Evolutionary conservation across 2,329 filamentous ascomycete genomes (phyloP).

Genomic region (Aspergillus neoniger): DNA sequence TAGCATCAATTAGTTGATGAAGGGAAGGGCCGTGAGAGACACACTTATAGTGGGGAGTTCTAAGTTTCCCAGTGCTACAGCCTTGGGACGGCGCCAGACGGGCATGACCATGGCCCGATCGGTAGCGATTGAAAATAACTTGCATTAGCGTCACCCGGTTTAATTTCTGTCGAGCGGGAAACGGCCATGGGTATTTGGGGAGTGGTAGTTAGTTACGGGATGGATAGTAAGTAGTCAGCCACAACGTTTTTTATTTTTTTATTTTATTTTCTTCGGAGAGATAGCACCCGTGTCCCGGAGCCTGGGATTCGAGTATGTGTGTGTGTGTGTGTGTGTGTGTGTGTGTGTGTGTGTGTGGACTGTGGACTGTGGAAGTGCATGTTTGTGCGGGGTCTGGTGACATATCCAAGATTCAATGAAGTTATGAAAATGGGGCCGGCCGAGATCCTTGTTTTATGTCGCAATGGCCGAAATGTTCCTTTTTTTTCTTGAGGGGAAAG

Average conservation of each 20-base stretch:
- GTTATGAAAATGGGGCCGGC: background rate
- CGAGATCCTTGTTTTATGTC: constrained; percentile 10
- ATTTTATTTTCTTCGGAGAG: constrained; percentile 1
- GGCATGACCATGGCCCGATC: constrained; percentile 17
- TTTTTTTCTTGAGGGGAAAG: background rate
- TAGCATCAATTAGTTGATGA: background rate
- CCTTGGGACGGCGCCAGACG: constrained; percentile 32
- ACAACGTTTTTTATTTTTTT: background rate
- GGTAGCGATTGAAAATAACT: constrained; percentile 33
- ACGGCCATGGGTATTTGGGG: background rate
- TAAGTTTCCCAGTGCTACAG: constrained; percentile 41
- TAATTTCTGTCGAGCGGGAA: constrained; percentile 11
- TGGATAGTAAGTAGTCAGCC: background rate
- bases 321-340: too few relatives aligned
- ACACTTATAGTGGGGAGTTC: constrained; percentile 25
- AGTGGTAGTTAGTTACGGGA: background rate
- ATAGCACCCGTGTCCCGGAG: constrained; percentile 15
- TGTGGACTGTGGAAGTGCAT: too few relatives aligned
- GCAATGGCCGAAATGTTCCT: background rate
- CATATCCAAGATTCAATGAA: constrained; percentile 11
- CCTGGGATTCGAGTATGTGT: constrained; percentile 5
- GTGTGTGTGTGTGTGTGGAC: too few relatives aligned
- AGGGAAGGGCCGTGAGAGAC: constrained; percentile 18
- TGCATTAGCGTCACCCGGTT: constrained; percentile 41
- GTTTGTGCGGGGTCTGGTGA: constrained; percentile 20